phyloP scores from a whole-genome alignment of 1,284 basidiomycete species.

The Phenoliferia sp. region DNA sequence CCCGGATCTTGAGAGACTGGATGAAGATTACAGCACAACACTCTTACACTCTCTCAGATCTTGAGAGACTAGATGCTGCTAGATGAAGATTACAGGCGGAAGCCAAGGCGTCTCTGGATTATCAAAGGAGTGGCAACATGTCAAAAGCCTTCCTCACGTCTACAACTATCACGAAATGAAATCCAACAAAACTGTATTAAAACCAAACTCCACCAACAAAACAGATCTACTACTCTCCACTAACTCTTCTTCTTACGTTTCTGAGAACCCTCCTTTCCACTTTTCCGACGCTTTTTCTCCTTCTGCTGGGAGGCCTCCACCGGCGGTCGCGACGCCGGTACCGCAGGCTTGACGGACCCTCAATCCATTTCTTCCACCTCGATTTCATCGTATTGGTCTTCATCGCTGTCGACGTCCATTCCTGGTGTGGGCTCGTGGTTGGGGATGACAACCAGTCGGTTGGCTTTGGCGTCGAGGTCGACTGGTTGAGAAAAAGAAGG shows the following conservation, averaged over 20 bases:
- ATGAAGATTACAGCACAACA: no score
- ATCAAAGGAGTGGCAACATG: no score
- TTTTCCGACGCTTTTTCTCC: background rate
- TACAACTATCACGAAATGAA: background rate
- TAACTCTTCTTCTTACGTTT: background rate
- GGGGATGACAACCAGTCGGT: conserved; percentile 71
- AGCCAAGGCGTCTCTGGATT: no score
- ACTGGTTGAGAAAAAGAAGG: conserved; percentile 49
- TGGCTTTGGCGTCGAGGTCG: conserved; percentile 75
- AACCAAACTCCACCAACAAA: no score
- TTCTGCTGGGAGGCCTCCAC: background rate
- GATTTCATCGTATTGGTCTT: conserved; percentile 59
- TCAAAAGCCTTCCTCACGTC: background rate
- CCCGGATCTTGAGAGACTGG: no score
- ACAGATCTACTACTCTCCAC: conserved; percentile 6
- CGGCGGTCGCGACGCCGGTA: background rate
- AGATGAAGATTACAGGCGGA: no score
- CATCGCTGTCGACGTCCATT: conserved; percentile 59
- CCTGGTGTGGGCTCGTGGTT: conserved; percentile 67
- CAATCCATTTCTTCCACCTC: conserved; percentile 25
- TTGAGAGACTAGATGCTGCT: no score
- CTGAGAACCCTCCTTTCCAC: background rate
- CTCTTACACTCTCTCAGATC: no score
- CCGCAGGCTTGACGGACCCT: background rate
- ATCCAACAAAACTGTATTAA: background rate